Evolutionary conservation across 2,329 filamentous ascomycete species (phyloP), one percentile per base, ranked within the genome.

Genomic region (Colletotrichum salicis): DNA sequence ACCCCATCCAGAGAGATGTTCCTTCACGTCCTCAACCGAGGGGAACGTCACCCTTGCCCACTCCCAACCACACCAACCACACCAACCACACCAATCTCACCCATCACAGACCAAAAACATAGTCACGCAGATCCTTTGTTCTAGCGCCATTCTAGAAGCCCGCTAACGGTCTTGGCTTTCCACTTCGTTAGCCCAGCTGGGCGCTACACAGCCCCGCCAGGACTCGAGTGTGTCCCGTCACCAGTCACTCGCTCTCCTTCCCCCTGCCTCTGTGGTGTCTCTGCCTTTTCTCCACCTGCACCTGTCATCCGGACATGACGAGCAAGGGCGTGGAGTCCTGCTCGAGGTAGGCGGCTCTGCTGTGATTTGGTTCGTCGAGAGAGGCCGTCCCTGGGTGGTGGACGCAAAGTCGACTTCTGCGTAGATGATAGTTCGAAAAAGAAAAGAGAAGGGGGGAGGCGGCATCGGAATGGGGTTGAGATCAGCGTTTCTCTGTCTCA

Each of bases 101-200:
- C 55, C 31, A n/a, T 57, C 57, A 31, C 56, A 52, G 6, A n/a
- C 6, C 8, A 7, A 29, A 10, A 48, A 48, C 19, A 48, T 19
- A 22, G 59, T 45, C 52, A 57, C 35, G 66, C 60, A 60, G 19
- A 61, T 70, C 70, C 70, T 72, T 70, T 72, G 70, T 72, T 70
- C 70, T 72, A 72, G 70, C 70, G 70, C 27, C 35, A 52, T 72
- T 70, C 70, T 70, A 66, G 70, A 72, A 72, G 70, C 55, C 55
- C 13, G 5, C 60, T 58, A 65, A 31, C 27, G 37, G n/a, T 22
- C 41, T 58, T 69, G 52, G 59, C 66, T 58, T 56, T 29, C 19
- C n/a, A 29, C 37, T 33, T 33, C 31, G 22, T 29, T 31, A 22
- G 31, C 31, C 8, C 60, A 61, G 27, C 64, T 37, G 41, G 31